Conservation (phyloP, 2,329 filamentous ascomycete genomes). For the Curvularia sp. region DNA sequence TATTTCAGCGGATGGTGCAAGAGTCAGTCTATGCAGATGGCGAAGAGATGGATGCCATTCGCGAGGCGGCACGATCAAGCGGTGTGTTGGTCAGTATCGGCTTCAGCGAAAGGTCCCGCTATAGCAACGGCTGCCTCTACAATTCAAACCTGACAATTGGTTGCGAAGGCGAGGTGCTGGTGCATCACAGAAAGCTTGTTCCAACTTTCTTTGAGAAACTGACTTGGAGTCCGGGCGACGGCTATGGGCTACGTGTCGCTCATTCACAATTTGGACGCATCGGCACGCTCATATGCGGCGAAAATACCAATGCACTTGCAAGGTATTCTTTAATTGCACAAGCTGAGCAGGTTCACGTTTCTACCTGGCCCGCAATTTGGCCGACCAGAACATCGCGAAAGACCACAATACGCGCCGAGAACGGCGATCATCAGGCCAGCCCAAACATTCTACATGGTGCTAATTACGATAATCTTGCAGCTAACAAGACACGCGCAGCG, state of each 20-base stretch:
- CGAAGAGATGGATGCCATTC: slow-evolving; percentile 39
- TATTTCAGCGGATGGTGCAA: slow-evolving; percentile 56
- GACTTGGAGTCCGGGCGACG: slow-evolving; percentile 62
- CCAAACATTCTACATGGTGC: not conserved
- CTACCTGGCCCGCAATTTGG: slow-evolving; percentile 63
- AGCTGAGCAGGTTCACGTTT: slow-evolving; percentile 63
- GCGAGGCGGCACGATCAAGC: slow-evolving; percentile 46
- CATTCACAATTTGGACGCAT: slow-evolving; percentile 57
- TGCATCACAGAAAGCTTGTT: slow-evolving; percentile 62
- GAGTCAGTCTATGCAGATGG: slow-evolving; percentile 18
- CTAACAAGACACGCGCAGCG: slow-evolving; percentile 60
- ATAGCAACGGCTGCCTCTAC: slow-evolving; percentile 57
- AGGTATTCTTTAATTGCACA: slow-evolving; percentile 62
- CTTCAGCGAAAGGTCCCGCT: slow-evolving; percentile 57
- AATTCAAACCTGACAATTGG: slow-evolving; percentile 61
- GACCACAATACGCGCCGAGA: not conserved
- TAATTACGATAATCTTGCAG: slow-evolving; percentile 63
- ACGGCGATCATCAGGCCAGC: not conserved
- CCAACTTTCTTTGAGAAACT: slow-evolving; percentile 66
- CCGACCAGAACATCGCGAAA: slow-evolving; percentile 51
- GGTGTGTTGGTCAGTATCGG: slow-evolving; percentile 57
- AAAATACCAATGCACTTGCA: slow-evolving; percentile 65
- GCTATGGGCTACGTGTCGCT: slow-evolving; percentile 57
- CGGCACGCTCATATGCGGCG: slow-evolving; percentile 62
- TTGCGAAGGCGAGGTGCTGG: slow-evolving; percentile 53